phyloP scores from a whole-genome alignment of 73 alveolate species.

The Paramecium pentaurelia region DNA sequence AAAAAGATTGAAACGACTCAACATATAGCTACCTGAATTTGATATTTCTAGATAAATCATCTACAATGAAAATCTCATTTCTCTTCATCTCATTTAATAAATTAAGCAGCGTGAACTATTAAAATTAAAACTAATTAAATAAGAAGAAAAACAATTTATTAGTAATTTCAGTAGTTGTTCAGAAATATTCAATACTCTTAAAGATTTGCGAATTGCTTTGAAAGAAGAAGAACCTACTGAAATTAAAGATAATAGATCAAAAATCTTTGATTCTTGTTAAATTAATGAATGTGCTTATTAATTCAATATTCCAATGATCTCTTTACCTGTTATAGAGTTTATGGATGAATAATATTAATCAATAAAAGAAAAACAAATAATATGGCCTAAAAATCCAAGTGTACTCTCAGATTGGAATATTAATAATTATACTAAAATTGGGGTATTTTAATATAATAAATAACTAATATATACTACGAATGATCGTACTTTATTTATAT shows the following conservation, averaged over 20 bases:
- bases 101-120: conserved; percentile 28
- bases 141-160: not conserved
- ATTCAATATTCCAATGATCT: not conserved
- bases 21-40: not conserved
- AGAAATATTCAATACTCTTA: not conserved
- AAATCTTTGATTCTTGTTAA: not conserved
- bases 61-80: not conserved
- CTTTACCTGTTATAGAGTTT: not conserved
- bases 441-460: not conserved
- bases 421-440: conserved; percentile 9
- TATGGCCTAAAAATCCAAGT: conserved; percentile 27
- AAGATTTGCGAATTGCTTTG: not conserved
- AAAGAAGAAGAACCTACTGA: not conserved
- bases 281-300: not conserved
- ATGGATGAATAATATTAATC: conserved; percentile 3
- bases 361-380: not conserved
- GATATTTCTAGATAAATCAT: not conserved
- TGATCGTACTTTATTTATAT: not conserved
- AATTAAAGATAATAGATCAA: not conserved
- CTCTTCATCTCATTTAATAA: not conserved
- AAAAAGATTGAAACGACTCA: conserved; percentile 6
- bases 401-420: not conserved
- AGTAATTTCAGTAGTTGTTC: not conserved
- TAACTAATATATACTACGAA: not conserved
- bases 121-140: conserved; percentile 28